Base-by-base conservation (phyloP, 495 filamentous ascomycete species). In the Talaromyces adpressus region DNA sequence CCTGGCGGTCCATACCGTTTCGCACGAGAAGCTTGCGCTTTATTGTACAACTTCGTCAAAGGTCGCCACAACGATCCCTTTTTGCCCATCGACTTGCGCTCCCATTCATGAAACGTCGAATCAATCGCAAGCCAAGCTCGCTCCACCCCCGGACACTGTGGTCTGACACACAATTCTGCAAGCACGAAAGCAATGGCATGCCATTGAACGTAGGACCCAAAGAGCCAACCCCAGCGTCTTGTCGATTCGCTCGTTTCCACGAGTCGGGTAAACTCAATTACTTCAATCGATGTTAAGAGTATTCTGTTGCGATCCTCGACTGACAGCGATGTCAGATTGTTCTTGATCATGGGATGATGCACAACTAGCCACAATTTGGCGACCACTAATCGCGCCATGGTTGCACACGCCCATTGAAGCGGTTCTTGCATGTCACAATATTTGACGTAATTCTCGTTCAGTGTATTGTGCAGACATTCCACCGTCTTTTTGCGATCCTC, bases 81-180 rank as follows among this genome's bases (percentile, higher is more conserved):
- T 65, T 81, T 84, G 20, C 87, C 77, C 27, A 81, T 83, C 29
- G 79, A 72, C 0, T 77, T 73, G 23, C 76, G 75, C 8, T 81
- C 80, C 72, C 82, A 83, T 23, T 77, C 75, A 45, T 78, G 73
- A 67, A 88, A 90, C 1, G 86, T 75, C 0, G 74, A 71, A 59
- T 87, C 85, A 8, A 97, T 77, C 0, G 90, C 89, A 12, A 74
- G 73, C 93, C 93, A 98, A 2, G 89, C 92, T 3, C 93, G 84
- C 61, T 96, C 89, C 1, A 90, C 89, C 12, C 89, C 62, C 66
- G 86, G 85, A 56, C 86, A 81, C 36, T 80, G 82, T 20, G 88
- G 85, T 23, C 91, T 85, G 25, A 89, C 83, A 68, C 88, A 89
- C 4, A 95, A 80, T 67, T 97, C 93, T 1, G 90, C 81, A 25